Evolutionary conservation across 495 filamentous ascomycete species (phyloP), one percentile per base, ranked within the genome.

Genomic region (Lasiosphaeris hirsuta): DNA sequence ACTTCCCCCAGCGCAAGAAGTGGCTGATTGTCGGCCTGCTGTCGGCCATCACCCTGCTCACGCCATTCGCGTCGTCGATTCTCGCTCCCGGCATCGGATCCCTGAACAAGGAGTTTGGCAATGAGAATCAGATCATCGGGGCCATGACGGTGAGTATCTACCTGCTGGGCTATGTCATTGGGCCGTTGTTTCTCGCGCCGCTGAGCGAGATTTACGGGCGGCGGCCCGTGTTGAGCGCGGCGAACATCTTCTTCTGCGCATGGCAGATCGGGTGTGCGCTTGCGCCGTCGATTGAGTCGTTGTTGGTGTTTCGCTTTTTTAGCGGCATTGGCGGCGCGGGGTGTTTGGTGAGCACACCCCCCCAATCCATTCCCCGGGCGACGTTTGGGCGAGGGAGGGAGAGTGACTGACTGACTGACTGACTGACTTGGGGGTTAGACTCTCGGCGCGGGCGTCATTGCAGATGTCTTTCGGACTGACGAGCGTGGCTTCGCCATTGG

Each of bases 141-240:
- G 56, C 71, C 10, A 68, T 72, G 63, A 75, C 64, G 6, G 74
- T 78, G 23, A 76, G 72, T 56, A 72, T 77, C 10, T 78, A 75
- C 54, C 48, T 78, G 15, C 59, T 78, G 0, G 76, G 76, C 13
- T 77, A 75, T 47, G 70, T 66, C 7, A 66, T 76, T 11, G 76
- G 76, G 1, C 76, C 76, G 6, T 51, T 78, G 1, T 78, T 90
- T 43, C 69, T 90, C 1, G 86, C 85, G 0, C 89, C 90, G 0
- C 69, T 92, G 7, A 86, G 81, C 10, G 89, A 94, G 67, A 84
- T 91, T 13, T 90, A 89, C 57, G 90, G 90, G 0, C 78, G 90
- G 3, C 71, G 80, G 0, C 73, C 77, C 6, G 78, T 91, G 10
- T 71, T 90, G 18, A 82, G 83, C 23, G 66, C 75, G 2, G 71